A percentile compares a stretch with the other conserved stretches of the same genome.
Conservation (phyloP, 2,329 filamentous ascomycete genomes). For the Nectriaceae sp. region DNA sequence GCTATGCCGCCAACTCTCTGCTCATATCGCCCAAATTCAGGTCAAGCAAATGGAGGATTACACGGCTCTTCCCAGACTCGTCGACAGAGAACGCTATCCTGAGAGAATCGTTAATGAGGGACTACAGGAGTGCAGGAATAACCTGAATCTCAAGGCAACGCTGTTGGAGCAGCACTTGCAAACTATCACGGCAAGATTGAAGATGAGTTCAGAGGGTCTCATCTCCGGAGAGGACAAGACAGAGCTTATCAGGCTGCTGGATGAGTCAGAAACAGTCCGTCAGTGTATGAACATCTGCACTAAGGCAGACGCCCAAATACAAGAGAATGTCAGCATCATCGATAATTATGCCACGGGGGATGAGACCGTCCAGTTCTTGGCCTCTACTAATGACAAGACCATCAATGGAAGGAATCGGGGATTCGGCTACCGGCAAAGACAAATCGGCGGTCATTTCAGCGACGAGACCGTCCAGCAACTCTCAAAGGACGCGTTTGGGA, state of each 20-base stretch:
- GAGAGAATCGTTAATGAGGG: too few relatives aligned
- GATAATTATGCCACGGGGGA: slow-evolving; percentile 21
- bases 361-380: slow-evolving; percentile 20
- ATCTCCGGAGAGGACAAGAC: slow-evolving; percentile 1
- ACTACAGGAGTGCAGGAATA: too few relatives aligned
- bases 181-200: too few relatives aligned
- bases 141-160: too few relatives aligned
- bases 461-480: slow-evolving; percentile 18
- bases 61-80: background rate
- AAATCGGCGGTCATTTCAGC: slow-evolving; percentile 17
- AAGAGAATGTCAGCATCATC: slow-evolving; percentile 17
- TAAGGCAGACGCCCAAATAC: slow-evolving; percentile 7
- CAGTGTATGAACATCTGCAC: slow-evolving; percentile 13
- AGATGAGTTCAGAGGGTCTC: slow-evolving; percentile 6
- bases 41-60: background rate
- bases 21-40: slow-evolving; percentile 21
- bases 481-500: slow-evolving; percentile 17
- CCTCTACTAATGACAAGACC: slow-evolving; percentile 16
- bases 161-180: too few relatives aligned
- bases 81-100: too few relatives aligned
- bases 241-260: slow-evolving; percentile 8
- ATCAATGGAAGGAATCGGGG: slow-evolving; percentile 20
- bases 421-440: slow-evolving; percentile 12
- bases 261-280: slow-evolving; percentile 13
- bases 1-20: slow-evolving; percentile 19